Evolutionary conservation across 2,329 filamentous ascomycete species (phyloP).

Genomic region (Colletotrichum zoysiae): DNA sequence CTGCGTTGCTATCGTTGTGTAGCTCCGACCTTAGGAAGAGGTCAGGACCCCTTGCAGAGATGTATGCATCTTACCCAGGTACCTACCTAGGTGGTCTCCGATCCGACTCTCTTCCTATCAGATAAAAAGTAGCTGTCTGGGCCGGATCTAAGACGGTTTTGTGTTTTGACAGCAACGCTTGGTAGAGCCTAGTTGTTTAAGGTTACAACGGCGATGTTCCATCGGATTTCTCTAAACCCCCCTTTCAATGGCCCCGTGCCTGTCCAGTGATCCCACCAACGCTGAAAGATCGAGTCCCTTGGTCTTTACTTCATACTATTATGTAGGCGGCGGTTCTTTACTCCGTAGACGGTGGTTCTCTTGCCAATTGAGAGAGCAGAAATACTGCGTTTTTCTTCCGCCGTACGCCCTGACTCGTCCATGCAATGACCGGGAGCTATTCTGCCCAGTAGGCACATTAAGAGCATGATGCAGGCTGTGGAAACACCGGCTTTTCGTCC

Average conservation of each 20-base stretch:
- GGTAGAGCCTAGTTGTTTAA: not conserved
- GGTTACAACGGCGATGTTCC: slow-evolving; percentile 8
- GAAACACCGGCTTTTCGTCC: slow-evolving; percentile 26
- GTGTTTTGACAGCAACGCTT: slow-evolving; percentile 7
- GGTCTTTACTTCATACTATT: not conserved
- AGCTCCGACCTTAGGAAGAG: no score
- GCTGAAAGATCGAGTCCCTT: not conserved
- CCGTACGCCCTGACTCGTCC: slow-evolving; percentile 37
- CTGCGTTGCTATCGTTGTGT: no score
- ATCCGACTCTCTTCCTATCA: not conserved
- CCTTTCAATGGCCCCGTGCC: not conserved
- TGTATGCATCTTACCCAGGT: no score
- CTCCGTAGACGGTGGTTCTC: not conserved
- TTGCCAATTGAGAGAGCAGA: not conserved
- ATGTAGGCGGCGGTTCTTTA: not conserved
- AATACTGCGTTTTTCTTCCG: slow-evolving; percentile 9
- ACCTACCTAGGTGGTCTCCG: no score
- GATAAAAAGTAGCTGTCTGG: not conserved
- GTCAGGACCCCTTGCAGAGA: no score
- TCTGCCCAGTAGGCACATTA: slow-evolving; percentile 1
- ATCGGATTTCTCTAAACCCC: not conserved
- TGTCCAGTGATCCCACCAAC: not conserved
- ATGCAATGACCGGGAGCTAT: slow-evolving; percentile 19
- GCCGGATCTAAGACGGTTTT: not conserved
- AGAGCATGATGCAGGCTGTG: not conserved